phyloP scores from a whole-genome alignment of 2,329 filamentous ascomycete species.

The Didymella sp. region DNA sequence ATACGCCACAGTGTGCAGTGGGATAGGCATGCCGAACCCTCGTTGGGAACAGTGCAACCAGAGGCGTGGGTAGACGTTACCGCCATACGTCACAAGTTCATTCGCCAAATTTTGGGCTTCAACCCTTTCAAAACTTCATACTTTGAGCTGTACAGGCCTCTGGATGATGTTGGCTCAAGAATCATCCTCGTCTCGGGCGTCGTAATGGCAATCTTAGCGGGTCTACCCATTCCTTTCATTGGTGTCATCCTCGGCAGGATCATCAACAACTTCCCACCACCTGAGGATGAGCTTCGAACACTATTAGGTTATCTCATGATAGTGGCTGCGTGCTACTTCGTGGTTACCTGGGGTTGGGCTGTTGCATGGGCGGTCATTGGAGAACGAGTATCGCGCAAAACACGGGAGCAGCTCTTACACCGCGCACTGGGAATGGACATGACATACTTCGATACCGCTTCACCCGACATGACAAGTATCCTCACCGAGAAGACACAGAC shows the following conservation, averaged over 20 bases:
- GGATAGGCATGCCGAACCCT: conserved; percentile 46
- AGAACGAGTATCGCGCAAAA: conserved; percentile 56
- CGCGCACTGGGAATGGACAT: conserved; percentile 60
- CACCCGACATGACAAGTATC: conserved; percentile 58
- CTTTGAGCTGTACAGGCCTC: conserved; percentile 55
- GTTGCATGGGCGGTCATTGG: conserved; percentile 60
- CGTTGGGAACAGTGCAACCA: conserved; percentile 46
- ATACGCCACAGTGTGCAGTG: conserved; percentile 37
- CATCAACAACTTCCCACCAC: conserved; percentile 59
- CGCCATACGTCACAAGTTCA: conserved; percentile 42
- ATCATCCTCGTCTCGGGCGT: conserved; percentile 45
- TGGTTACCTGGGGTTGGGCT: conserved; percentile 58
- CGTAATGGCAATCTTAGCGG: conserved; percentile 51
- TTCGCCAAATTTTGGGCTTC: conserved; percentile 51
- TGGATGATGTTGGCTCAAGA: conserved; percentile 52
- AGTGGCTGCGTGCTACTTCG: conserved; percentile 58
- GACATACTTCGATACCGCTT: conserved; percentile 58
- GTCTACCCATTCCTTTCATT: conserved; percentile 58
- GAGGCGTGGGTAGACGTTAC: conserved; percentile 41
- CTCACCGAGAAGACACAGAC: conserved; percentile 56
- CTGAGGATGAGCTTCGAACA: conserved; percentile 51
- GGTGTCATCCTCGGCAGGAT: conserved; percentile 62
- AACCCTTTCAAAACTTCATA: conserved; percentile 59
- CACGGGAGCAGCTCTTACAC: conserved; percentile 56
- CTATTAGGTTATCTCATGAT: conserved; percentile 55